Base-by-base conservation (phyloP, 2,329 filamentous ascomycete species). In the Nigrograna mackinnonii region DNA sequence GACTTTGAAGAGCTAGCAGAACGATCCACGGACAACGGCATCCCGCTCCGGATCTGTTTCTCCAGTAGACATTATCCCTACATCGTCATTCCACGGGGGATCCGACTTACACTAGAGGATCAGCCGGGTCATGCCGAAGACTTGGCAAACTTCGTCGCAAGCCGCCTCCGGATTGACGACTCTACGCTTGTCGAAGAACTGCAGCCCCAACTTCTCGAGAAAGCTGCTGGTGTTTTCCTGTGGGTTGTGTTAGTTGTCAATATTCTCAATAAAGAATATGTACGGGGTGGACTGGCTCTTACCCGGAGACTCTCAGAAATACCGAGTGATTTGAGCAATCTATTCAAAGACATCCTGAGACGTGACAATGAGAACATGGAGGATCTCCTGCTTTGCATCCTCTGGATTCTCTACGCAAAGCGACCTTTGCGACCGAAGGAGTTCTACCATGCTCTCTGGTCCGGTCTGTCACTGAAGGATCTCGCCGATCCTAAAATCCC, bases 51-150 rank as follows among this genome's bases (percentile, higher is more conserved):
- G 0, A 49, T 75, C 0, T 77, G 71, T 37, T 69, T 78, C 2
- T 74, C 76, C 0, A 79, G 76, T 34, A 62, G 77, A 0, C 71
- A 75, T 21, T 78, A 77, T n/a, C 75, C 75, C 0, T 43, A 68
- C 6, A 68, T 78, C n/a, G 58, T 37, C 2, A 58, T 62, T 36
- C 7, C 42, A 5, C 52, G 52, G 0, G 62, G 68, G 3, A 35
- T 66, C 0, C 36, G 50, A 3, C 17, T 71, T 1, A 43, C 52
- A 1, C 43, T 75, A 0, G 71, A 74, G 26, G 44, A 53, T 3
- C 52, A 71, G 39, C 32, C 50, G 11, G 68, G 62, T 0, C 67
- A 71, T 36, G 28, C 28, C 0, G 41, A 64, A 16, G 70, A 73
- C 43, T 61, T 72, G 6, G 34, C 24, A n/a, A 54, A 38, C 13